Percentiles rank a stretch among this genome's conserved stretches.
Conservation (phyloP, 768 basidiomycete genomes). For the Tulasnella sp. region DNA sequence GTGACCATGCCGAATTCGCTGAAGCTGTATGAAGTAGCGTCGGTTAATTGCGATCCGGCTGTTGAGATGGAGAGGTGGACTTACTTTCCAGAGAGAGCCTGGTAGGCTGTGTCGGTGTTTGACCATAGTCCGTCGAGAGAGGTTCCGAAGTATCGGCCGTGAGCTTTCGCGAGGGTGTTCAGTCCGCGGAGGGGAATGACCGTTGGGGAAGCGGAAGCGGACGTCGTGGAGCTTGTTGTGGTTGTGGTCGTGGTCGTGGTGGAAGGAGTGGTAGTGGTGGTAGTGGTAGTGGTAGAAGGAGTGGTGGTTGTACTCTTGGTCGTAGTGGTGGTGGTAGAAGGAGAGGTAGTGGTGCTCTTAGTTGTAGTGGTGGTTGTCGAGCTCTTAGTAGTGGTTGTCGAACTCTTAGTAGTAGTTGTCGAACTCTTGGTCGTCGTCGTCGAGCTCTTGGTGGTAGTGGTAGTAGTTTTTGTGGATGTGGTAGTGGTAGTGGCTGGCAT, state of each 20-base stretch:
- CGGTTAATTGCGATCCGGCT: no score
- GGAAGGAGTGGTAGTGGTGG: background rate
- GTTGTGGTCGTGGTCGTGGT: background rate
- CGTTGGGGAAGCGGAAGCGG: background rate
- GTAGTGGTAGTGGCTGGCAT: background rate
- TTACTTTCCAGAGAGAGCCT: constrained; percentile 13
- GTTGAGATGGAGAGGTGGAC: no score
- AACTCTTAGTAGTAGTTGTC: background rate
- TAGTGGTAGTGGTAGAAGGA: background rate
- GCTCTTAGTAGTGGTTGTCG: background rate
- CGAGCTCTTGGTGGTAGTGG: no score
- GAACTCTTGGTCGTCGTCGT: background rate
- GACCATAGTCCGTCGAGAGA: constrained; percentile 6
- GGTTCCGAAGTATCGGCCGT: constrained; percentile 14
- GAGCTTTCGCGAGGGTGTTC: constrained; percentile 7
- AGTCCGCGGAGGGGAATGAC: constrained; percentile 1
- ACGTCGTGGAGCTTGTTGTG: background rate
- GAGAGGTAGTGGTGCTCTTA: background rate
- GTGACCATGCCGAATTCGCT: constrained; percentile 12
- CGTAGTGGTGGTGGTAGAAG: no score
- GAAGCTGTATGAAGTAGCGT: background rate
- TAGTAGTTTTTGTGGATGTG: background rate
- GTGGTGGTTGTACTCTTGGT: no score
- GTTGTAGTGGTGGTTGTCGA: background rate
- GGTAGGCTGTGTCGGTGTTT: constrained; percentile 7